Evolutionary conservation across 2,329 filamentous ascomycete genomes (phyloP).

Genomic region (Chaetothyriales sp.): DNA sequence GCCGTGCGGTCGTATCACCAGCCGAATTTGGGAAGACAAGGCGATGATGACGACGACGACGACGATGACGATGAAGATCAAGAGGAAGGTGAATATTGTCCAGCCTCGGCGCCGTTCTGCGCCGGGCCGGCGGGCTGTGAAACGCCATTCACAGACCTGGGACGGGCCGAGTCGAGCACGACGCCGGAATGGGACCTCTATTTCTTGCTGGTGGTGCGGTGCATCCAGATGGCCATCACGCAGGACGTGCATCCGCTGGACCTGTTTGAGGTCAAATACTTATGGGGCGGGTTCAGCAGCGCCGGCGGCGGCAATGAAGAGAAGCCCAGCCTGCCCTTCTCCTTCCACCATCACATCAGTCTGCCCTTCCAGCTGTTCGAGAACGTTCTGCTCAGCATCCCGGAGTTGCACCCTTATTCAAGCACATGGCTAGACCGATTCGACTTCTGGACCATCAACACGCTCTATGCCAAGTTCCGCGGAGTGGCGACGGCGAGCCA

Average conservation of each 20-base stretch:
- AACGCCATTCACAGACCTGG: constrained; percentile 38
- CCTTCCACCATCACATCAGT: constrained; percentile 44
- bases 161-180: constrained; percentile 40
- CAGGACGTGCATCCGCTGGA: constrained; percentile 44
- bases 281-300: constrained; percentile 46
- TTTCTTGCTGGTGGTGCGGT: constrained; percentile 42
- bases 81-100: constrained; percentile 13
- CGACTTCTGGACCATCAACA: constrained; percentile 59
- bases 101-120: constrained; percentile 12
- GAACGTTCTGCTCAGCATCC: constrained; percentile 23
- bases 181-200: constrained; percentile 47
- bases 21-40: constrained; percentile 5
- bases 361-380: constrained; percentile 46
- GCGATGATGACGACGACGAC: constrained; percentile 8
- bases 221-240: constrained; percentile 46
- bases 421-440: constrained; percentile 21
- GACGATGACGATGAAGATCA: constrained; percentile 10
- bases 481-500: constrained; percentile 81
- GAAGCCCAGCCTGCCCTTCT: constrained; percentile 39
- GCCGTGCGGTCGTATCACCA: constrained; percentile 41
- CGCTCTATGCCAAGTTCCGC: constrained; percentile 80
- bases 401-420: constrained; percentile 38
- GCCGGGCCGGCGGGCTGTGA: constrained; percentile 41
- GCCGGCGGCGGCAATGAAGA: not conserved
- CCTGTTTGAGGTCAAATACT: constrained; percentile 45